Base-by-base conservation (phyloP, 106 monocot species). In the Allium fistulosum region DNA sequence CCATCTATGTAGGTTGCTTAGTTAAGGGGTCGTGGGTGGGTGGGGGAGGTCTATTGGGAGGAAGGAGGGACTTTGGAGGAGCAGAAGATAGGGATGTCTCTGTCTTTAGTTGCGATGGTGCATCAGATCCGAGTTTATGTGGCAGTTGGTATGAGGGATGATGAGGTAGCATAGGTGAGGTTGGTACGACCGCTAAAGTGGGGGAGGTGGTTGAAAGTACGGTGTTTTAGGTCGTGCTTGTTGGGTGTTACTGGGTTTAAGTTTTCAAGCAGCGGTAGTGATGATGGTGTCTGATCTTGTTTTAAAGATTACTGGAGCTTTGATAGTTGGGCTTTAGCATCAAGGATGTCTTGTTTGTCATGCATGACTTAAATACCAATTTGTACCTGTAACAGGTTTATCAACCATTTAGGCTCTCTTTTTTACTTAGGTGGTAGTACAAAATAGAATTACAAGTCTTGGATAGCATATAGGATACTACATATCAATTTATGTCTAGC, bases 331-430 rank as follows among this genome's bases (percentile, higher is more conserved):
- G 76, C 48, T 58, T 91, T 85, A 68, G 91, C 58, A 62, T 96
- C 95, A 18, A 73, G 56, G 15, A 86, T 82, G 56, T 88, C 85
- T 65, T 91, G 87, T 57, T 86, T 96, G 73, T 86, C 88, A 15
- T 83, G 86, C 11, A 96, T 51, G 60, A 84, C 72, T 62, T 96
- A 91, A 45, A 91, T 70, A 26, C 85, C 79, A 11, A 77, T 75
- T 76, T 91, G 83, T 49, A 96, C 88, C 95, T 96, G 76, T 47
- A 76, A 28, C 14, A 15, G 53, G n/a, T 55, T 68, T 22, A 22
- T 0, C 22, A 22, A 22, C 22, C 22, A 22, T 22, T 22, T 22
- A 22, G 22, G 22, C 22, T 22, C 22, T 22, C 22, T 22, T 22
- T 22, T 22, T 22, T 22, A 22, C 22, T 22, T 22, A 22, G 22